A percentile compares a stretch with the other conserved stretches of the same genome.
These are phyloP conservation scores for Dictyostelium brefeldianum DNA, from an alignment of 78 protist genomes.

Conservation along the genomic window DNA sequence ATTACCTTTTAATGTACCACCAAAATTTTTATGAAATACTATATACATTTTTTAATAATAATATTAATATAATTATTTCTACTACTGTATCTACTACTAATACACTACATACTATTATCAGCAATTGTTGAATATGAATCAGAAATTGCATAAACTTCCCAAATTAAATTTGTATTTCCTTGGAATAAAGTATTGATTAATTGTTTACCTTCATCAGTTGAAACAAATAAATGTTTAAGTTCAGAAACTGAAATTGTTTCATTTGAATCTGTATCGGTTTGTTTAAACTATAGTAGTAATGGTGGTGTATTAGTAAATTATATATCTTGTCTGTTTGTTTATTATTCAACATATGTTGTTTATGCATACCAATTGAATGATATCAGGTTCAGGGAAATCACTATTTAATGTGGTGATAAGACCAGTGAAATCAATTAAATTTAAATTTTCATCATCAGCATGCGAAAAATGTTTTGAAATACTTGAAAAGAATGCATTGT, in stretches of 20 bases:
- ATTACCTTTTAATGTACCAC: not conserved
- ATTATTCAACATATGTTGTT: not conserved
- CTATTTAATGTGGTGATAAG: constrained; percentile 32
- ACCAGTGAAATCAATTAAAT: constrained; percentile 32
- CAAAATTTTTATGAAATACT: constrained; percentile 22
- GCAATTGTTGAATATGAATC: constrained; percentile 67
- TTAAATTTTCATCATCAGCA: constrained; percentile 29
- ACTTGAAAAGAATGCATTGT: constrained; percentile 51
- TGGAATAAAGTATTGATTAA: constrained; percentile 11
- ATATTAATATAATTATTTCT: not conserved
- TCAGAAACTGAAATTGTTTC: constrained; percentile 46
- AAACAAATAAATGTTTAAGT: constrained; percentile 18
- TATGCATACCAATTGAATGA: constrained; percentile 22
- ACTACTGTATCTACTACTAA: too few species aligned
- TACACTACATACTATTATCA: constrained; percentile 30
- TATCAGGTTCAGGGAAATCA: constrained; percentile 56
- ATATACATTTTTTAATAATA: not conserved
- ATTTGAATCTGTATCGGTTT: constrained; percentile 53
- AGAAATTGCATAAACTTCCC: constrained; percentile 59
- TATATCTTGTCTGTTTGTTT: too few species aligned
- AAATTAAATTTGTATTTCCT: constrained; percentile 53
- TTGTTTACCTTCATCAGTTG: constrained; percentile 32
- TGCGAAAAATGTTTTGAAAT: constrained; percentile 65
- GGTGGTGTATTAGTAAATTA: too few species aligned
- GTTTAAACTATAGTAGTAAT: constrained; percentile 44